A percentile compares a stretch with the other conserved stretches of the same genome.
These are phyloP conservation scores for Arthrinium phaeospermum DNA, from an alignment of 2,329 filamentous ascomycete species.

Conservation along the genomic window DNA sequence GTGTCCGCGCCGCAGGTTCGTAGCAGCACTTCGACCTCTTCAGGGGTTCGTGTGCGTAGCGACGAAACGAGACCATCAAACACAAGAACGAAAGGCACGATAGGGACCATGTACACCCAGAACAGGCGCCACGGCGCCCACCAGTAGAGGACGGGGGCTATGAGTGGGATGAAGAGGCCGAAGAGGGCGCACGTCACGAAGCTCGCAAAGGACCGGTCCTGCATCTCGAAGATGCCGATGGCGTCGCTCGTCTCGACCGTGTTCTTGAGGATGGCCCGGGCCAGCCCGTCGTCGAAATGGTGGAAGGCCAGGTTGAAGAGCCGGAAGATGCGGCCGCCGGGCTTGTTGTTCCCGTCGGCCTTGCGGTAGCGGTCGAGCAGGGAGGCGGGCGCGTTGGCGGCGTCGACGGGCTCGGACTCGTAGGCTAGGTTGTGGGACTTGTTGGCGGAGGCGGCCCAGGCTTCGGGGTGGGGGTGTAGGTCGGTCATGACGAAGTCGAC, in stretches of 20 bases:
- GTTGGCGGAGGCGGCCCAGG: slow-evolving; percentile 61
- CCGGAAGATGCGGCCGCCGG: slow-evolving; percentile 56
- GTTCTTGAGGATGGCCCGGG: slow-evolving; percentile 65
- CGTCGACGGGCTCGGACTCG: slow-evolving; percentile 67
- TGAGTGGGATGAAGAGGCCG: slow-evolving; percentile 55
- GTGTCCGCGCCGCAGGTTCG: slow-evolving; percentile 54
- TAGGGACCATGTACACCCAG: slow-evolving; percentile 69
- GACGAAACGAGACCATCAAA: slow-evolving; percentile 74
- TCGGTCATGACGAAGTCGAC: slow-evolving; percentile 70
- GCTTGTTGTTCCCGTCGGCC: slow-evolving; percentile 43
- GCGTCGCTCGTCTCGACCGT: slow-evolving; percentile 69
- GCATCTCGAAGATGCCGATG: slow-evolving; percentile 77
- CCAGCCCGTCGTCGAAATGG: slow-evolving; percentile 72
- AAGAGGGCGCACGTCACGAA: slow-evolving; percentile 59
- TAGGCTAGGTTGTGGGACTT: slow-evolving; percentile 63
- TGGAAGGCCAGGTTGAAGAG: slow-evolving; percentile 79
- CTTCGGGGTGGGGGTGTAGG: slow-evolving; percentile 65
- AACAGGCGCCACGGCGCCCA: slow-evolving; percentile 61
- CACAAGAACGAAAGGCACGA: slow-evolving; percentile 70
- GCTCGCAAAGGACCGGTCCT: slow-evolving; percentile 64
- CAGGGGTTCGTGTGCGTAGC: slow-evolving; percentile 68
- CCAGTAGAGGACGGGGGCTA: slow-evolving; percentile 60
- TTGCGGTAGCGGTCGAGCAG: slow-evolving; percentile 45
- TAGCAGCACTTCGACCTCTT: slow-evolving; percentile 67
- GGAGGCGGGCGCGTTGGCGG: slow-evolving; percentile 60